phyloP scores from a whole-genome alignment of 208 protist genomes.

The Plasmodiophora brassicae region DNA sequence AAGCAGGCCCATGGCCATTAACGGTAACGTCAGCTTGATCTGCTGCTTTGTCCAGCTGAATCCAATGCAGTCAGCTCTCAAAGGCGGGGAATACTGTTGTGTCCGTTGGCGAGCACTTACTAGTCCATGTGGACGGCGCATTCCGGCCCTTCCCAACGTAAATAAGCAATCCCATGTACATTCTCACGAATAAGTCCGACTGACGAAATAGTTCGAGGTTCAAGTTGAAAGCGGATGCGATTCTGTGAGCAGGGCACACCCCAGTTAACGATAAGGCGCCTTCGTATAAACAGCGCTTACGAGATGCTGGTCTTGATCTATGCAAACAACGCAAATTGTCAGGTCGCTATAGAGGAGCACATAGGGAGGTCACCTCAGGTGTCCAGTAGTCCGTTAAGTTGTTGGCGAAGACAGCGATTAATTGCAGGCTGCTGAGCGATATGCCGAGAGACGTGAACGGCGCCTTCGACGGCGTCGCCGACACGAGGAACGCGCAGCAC shows the following conservation, averaged over 20 bases:
- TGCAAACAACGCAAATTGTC: background rate
- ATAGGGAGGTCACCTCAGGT: background rate
- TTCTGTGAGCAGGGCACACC: background rate
- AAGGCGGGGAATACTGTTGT: background rate
- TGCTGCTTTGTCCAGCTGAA: background rate
- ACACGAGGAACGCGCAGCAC: background rate
- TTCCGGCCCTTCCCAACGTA: background rate
- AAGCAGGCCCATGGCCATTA: background rate
- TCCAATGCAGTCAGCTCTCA: background rate
- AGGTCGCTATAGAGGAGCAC: background rate
- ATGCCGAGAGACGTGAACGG: background rate
- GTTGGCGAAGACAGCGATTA: slow-evolving; percentile 18
- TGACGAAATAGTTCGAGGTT: background rate
- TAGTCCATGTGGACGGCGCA: background rate
- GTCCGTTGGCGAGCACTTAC: no score
- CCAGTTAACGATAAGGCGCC: background rate
- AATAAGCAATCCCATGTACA: background rate
- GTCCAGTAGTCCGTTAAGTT: background rate
- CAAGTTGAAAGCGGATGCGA: background rate
- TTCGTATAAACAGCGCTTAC: background rate
- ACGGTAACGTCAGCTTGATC: background rate
- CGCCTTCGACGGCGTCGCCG: background rate
- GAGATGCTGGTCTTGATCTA: background rate
- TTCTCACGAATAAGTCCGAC: background rate
- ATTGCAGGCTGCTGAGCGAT: background rate